Base-by-base conservation (phyloP, 306 rosid species). In the Gastrolobium villosum region DNA sequence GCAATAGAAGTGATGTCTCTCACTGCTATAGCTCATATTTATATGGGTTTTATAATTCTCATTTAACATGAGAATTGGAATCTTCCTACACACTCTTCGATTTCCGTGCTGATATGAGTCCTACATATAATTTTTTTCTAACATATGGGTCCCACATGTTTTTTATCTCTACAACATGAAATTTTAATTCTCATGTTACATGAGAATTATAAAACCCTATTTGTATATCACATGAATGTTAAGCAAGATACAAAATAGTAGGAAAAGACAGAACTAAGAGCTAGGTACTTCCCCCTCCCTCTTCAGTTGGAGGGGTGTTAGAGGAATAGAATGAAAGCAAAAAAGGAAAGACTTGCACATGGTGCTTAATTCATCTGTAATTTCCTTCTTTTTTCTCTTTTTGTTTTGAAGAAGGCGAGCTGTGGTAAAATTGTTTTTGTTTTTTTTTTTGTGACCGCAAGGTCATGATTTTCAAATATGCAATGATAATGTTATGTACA, bases 1-100 rank as follows among this genome's bases (percentile, higher is more conserved):
- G 75, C 77, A 75, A 83, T 73, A 41, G 69, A 20, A 79, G 11
- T 46, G 55, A 28, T 37, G 34, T 53, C 7, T 72, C 67, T 48
- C 65, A 70, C 48, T 54, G 48, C 48, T 64, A 63, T 48, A 11
- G 53, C 5, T 72, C 60, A 66, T 44, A 0, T 45, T 53, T 75
- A 49, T 74, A 50, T n/a, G n/a, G n/a, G n/a, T n/a, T n/a, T n/a
- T n/a, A n/a, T n/a, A n/a, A n/a, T n/a, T n/a, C n/a, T n/a, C n/a
- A n/a, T n/a, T n/a, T n/a, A n/a, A n/a, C n/a, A n/a, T n/a, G n/a
- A n/a, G n/a, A n/a, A n/a, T n/a, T n/a, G n/a, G n/a, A n/a, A n/a
- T n/a, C n/a, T n/a, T n/a, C n/a, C n/a, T n/a, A n/a, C n/a, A n/a
- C n/a, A n/a, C n/a, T n/a, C n/a, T n/a, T n/a, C n/a, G n/a, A n/a